Base-by-base conservation (phyloP, 2,329 filamentous ascomycete species). In the Beauveria australis region DNA sequence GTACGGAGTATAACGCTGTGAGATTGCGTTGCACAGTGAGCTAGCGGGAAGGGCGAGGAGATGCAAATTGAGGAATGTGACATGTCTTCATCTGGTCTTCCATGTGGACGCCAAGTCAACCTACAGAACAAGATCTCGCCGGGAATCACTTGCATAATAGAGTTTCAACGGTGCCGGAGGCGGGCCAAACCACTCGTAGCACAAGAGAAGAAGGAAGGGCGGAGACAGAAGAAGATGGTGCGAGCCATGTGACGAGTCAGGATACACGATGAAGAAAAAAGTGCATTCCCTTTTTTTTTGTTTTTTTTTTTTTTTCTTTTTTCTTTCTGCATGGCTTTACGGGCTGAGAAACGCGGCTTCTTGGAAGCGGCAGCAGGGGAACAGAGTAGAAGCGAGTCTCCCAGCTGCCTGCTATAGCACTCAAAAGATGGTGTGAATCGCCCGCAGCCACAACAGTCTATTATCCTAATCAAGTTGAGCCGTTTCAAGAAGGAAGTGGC, bases 361-460 rank as follows among this genome's bases (percentile, higher is more conserved):
- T 37, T 41, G 24, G 41, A 33, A 49, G 12, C 12, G 33, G 33
- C 33, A 37, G 33, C 54, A 57, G 40, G 24, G 24, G 19, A 28
- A 6, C 33, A 53, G 26, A 9, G 37, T 28, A 19, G 26, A 52
- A 44, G 57, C 49, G 22, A 53, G 56, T 52, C 52, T 33, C 19
- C 59, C 24, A 56, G 53, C 44, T 33, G 16, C 59, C n/a, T 56
- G 59, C 59, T 46, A 56, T 37, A 41, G 44, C 37, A 46, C 22
- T 54, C 18, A n/a, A 55, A 37, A 55, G 59, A 44, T 55, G 59
- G 59, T 54, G 52, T 55, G 53, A 14, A 61, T 48, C 46, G 48
- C n/a, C 60, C 55, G 54, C 54, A 58, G 60, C 54, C 54, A 59
- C 60, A 59, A 59, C 54, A 55, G 49, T 53, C 47, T 59, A 49